Base-by-base conservation (phyloP, 495 filamentous ascomycete species). In the Penicillium antarcticum region DNA sequence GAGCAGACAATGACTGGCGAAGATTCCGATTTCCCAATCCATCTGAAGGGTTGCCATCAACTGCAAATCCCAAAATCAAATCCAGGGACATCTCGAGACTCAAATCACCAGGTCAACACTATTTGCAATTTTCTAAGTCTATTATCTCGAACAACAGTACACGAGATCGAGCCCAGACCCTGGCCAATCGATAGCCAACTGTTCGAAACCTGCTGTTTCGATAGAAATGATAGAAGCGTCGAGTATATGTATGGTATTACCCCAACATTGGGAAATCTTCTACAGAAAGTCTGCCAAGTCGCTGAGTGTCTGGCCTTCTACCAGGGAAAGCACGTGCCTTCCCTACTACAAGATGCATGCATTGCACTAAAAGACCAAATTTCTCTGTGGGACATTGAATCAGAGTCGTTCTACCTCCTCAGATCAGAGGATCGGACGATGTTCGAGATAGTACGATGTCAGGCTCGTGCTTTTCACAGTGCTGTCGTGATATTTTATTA, bases 221-320 rank as follows among this genome's bases (percentile, higher is more conserved):
- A 41, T 13, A 5, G 29, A 1, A 10, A 31, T 6, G 51, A 53
- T n/a, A 46, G 5, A 13, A 14, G 26, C 37, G 29, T 53, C 13
- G 42, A 53, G 13, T 47, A 53, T 18, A 53, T 53, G 9, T 53
- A 53, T 18, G 51, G 51, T 8, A 29, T 53, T 2, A 53, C 51
- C 24, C 43, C 51, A 9, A 24, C 36, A 11, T 26, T 53, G 3
- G 35, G 43, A 1, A 53, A 47, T 42, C 26, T 53, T 1, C 19
- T 53, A 16, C 44, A 53, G 8, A 39, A 11, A n/a, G 35, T 43
- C 2, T 53, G 51, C 16, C 43, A 42, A 11, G 2, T 53, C 3
- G n/a, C 51, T 2, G 36, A 53, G 9, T 18, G 32, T 34, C 11
- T 29, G 4, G 16, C 29, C 5, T n/a, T 13, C 35, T 41, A 36